These are phyloP conservation scores for Populus hybrid DNA, from an alignment of 441 rosid genomes.

Conservation along the genomic window DNA sequence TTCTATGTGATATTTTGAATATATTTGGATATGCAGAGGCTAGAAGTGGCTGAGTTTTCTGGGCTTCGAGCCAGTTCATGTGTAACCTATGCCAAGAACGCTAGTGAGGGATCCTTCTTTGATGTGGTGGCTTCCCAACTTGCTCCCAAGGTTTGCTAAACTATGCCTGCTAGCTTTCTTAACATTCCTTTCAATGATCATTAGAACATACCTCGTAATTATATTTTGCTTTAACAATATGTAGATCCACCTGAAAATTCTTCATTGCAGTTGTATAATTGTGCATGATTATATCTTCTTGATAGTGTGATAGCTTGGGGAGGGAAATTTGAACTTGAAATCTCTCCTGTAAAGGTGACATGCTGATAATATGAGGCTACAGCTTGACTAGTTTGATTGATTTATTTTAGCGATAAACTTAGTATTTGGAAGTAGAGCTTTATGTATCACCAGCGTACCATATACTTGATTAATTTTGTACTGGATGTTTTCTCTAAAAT, in stretches of 20 bases:
- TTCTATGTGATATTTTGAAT: not conserved
- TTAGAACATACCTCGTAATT: not conserved
- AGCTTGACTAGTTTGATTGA: no score
- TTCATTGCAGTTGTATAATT: no score
- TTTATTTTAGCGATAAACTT: not conserved
- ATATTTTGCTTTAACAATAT: no score
- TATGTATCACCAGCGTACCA: no score
- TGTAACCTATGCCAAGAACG: slow-evolving; percentile 35
- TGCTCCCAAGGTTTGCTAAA: slow-evolving; percentile 50
- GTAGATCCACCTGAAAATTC: no score
- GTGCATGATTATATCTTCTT: no score
- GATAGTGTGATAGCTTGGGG: not conserved
- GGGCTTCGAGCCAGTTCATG: slow-evolving; percentile 61
- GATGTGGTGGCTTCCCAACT: slow-evolving; percentile 73
- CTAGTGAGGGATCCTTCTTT: slow-evolving; percentile 59
- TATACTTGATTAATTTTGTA: not conserved
- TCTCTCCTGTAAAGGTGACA: no score
- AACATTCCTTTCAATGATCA: not conserved
- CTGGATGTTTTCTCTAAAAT: slow-evolving; percentile 5
- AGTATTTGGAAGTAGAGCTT: not conserved
- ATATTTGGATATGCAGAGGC: slow-evolving; percentile 44
- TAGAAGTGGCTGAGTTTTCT: slow-evolving; percentile 72
- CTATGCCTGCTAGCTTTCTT: not conserved
- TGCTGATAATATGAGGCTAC: no score
- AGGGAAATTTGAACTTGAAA: not conserved